Evolutionary conservation across 139 green algal genomes (phyloP), one percentile per base, ranked within the genome.

Genomic region (Spirogloea muscicola): DNA sequence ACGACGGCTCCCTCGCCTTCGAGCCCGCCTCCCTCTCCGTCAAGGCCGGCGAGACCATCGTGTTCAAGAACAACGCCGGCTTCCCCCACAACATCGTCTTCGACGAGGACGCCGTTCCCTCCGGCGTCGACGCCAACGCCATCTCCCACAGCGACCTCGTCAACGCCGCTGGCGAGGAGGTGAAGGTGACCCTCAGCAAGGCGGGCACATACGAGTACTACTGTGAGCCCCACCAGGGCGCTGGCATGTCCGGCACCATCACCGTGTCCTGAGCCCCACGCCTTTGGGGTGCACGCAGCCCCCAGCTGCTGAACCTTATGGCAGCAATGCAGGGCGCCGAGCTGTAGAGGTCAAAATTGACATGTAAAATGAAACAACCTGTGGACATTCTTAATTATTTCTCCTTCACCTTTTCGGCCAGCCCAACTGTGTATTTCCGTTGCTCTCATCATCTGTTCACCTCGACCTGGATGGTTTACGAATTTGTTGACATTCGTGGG

Each of bases 171-270:
- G 91, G 91, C 39, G 91, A 97, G 87, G 89, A 58, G 27, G 87
- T 83, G 82, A 81, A 67, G 49, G 68, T 88, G 68, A 96, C 89
- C 76, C 83, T 97, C 42, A 66, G 74, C 80, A 80, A 76, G 34
- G 37, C 89, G 6, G 92, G 92, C 77, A 69, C 51, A 38, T 97
- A 96, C 88, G 74, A 82, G 51, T 95, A 92, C 88, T 96, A 94
- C 91, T 97, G 92, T 91, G 91, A 96, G 88, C 92, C 92, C 78
- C 91, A 97, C 86, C 88, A 93, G 85, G 92, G 91, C 55, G 91
- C 90, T 67, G 91, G 91, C 89, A 96, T 96, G 91, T 58, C 74
- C 18, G 91, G 89, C 82, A 91, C 85, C 74, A 84, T 95, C 84
- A 87, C 84, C 65, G 90, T 95, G 29, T n/a, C n/a, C n/a, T n/a